These are phyloP conservation scores for Populus tremula DNA, from an alignment of 345 rosid genomes.

Conservation along the genomic window DNA sequence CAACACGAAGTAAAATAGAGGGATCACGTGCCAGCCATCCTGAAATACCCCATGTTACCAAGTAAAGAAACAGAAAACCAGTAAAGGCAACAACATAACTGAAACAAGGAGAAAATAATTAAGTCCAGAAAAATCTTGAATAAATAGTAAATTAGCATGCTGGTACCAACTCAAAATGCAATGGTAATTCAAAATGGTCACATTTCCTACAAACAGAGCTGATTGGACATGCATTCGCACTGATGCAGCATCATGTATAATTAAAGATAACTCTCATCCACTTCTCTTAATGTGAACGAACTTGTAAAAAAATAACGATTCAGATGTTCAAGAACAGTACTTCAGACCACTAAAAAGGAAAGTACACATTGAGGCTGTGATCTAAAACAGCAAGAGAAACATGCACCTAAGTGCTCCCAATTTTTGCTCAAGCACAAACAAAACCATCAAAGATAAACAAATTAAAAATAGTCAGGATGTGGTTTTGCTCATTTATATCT, in stretches of 20 bases:
- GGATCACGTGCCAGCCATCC: conserved; percentile 91
- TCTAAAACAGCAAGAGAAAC: too few species aligned
- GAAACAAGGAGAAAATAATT: conserved; percentile 7
- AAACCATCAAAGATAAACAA: neutral
- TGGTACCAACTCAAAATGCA: neutral
- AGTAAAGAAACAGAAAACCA: neutral
- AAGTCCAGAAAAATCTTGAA: conserved; percentile 9
- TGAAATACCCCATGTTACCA: conserved; percentile 22
- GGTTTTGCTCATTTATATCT: neutral
- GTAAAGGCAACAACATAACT: conserved; percentile 7
- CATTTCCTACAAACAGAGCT: neutral
- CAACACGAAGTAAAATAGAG: conserved; percentile 64
- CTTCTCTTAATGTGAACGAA: too few species aligned
- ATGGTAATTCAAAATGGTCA: neutral
- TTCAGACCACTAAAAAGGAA: too few species aligned
- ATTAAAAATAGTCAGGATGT: neutral
- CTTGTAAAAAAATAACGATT: too few species aligned
- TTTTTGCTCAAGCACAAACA: neutral
- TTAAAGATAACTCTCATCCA: neutral
- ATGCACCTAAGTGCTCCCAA: too few species aligned
- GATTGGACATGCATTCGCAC: neutral
- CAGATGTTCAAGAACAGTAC: too few species aligned
- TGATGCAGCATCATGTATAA: neutral
- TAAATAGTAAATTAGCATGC: neutral
- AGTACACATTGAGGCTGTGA: too few species aligned